Conservation (phyloP, 208 protist species). For the Leishmania mexicana region DNA sequence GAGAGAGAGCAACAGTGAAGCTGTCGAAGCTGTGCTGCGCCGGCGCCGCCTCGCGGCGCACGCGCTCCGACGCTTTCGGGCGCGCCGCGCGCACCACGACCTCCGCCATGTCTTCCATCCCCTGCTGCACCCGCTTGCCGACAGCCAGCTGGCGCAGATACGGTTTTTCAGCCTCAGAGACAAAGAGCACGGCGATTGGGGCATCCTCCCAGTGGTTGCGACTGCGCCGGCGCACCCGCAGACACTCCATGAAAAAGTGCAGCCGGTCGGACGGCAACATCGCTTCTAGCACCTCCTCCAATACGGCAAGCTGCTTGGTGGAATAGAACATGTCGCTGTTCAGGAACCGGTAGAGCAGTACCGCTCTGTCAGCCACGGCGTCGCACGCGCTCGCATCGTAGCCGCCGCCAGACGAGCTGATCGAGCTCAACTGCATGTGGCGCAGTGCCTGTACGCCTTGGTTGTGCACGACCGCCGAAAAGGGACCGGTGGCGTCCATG, state of each 20-base stretch:
- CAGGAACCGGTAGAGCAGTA: conserved; percentile 75
- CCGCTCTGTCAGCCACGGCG: conserved; percentile 26
- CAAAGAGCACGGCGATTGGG: conserved; percentile 76
- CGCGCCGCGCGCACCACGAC: conserved; percentile 24
- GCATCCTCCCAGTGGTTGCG: conserved; percentile 79
- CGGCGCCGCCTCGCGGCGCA: conserved; percentile 28
- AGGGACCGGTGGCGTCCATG: conserved; percentile 53
- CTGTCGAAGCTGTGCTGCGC: conserved; percentile 32
- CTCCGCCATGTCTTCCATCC: conserved; percentile 41
- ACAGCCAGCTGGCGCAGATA: conserved; percentile 52
- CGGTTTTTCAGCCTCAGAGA: conserved; percentile 27
- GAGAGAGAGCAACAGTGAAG: conserved; percentile 38
- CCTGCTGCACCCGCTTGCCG: conserved; percentile 32
- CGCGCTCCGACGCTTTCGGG: conserved; percentile 17
- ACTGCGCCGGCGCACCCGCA: conserved; percentile 69
- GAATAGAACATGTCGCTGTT: conserved; percentile 92
- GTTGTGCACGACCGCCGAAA: conserved; percentile 28
- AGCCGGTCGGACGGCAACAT: conserved; percentile 46
- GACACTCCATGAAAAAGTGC: conserved; percentile 72
- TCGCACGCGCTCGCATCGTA: conserved; percentile 7
- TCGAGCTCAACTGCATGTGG: conserved; percentile 17
- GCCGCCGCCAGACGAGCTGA: neutral
- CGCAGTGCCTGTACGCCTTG: conserved; percentile 19
- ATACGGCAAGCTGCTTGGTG: conserved; percentile 45
- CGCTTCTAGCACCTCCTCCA: conserved; percentile 51